These are phyloP conservation scores for Boletus edulis DNA, from an alignment of 768 basidiomycete genomes.

Conservation along the genomic window DNA sequence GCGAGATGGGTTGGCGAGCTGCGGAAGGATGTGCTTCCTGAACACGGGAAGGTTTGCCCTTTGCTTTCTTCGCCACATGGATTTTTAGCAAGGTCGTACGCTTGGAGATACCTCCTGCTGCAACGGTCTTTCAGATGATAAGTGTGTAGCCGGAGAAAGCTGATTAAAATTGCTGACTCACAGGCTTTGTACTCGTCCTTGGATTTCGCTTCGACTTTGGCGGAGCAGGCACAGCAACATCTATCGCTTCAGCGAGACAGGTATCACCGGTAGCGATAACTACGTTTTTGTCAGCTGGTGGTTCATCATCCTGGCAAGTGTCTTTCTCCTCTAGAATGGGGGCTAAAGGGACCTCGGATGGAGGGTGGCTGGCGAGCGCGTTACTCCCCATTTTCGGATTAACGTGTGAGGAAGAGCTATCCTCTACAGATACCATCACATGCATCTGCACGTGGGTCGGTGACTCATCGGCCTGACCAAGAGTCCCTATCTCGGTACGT, in stretches of 20 bases:
- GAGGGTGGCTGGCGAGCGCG: not conserved
- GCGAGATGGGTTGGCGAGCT: conserved; percentile 6
- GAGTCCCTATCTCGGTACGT: conserved; percentile 15
- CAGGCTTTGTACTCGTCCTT: conserved; percentile 23
- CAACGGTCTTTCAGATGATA: conserved; percentile 19
- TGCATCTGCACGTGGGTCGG: conserved; percentile 4
- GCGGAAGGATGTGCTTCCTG: conserved; percentile 12
- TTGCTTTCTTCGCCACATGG: conserved; percentile 21
- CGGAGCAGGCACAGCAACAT: not conserved
- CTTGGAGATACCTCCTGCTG: conserved; percentile 19
- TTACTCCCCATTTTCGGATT: not conserved
- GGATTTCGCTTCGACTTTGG: conserved; percentile 24
- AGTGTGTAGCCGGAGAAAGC: conserved; percentile 12
- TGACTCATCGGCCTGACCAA: conserved; percentile 9
- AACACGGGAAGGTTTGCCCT: conserved; percentile 12
- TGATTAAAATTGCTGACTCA: conserved; percentile 19
- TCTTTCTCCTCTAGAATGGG: conserved; percentile 2
- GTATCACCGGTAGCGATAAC: not conserved
- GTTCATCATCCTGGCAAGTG: not conserved
- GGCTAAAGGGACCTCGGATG: not conserved
- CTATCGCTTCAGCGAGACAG: not conserved
- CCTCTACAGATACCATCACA: not conserved
- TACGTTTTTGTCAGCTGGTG: not conserved
- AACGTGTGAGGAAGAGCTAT: not conserved
- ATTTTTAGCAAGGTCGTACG: conserved; percentile 6